Base-by-base conservation (phyloP, 371 early-diverging fungal genomes). In the Chytridiales sp. region DNA sequence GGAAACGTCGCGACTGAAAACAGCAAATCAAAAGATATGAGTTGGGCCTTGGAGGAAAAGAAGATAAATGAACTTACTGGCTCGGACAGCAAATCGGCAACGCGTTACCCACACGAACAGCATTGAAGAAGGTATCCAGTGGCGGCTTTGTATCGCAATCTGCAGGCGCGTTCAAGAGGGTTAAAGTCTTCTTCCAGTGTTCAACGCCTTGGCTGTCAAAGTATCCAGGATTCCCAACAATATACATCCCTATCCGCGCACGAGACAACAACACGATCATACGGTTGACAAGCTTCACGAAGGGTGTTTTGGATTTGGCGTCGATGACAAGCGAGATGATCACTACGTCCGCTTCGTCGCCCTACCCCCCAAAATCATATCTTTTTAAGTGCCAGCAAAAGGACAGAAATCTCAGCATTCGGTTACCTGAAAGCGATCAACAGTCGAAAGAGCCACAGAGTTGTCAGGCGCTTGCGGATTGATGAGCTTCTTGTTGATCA, bases 211-310 rank as follows among this genome's bases (percentile, higher is more conserved):
- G 47, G 19, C 50, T 62, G 4, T 62, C 66, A 57, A 69, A 69
- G 43, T 66, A 66, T 13, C 21, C 44, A 13, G 38, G 27, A 42
- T 69, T 69, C 11, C 66, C 70, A 24, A 69, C 46, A 35, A 69
- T 46, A 38, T 41, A 58, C 40, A 63, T 59, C 3, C 67, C 67
- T 15, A 67, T 31, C 15, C 67, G 57, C n/a, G 70, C 70, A 6
- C 70, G 67, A 46, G 41, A 39, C 19, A 68, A 60, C 43, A 67
- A 44, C 4, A 69, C 69, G 35, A 69, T 69, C 69, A 69, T 69
- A 19, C 69, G 64, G 39, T 69, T 69, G 15, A 55, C 44, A 9
- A 61, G 61, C 56, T 58, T 60, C 27, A 59, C 62, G 47, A 69
- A 69, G 4, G 56, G 62, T 21, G 69, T 66, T 29, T 32, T 58